These are phyloP conservation scores for Kluyveromyces wickerhamii DNA, from an alignment of 805 yeast species.

Conservation along the genomic window DNA sequence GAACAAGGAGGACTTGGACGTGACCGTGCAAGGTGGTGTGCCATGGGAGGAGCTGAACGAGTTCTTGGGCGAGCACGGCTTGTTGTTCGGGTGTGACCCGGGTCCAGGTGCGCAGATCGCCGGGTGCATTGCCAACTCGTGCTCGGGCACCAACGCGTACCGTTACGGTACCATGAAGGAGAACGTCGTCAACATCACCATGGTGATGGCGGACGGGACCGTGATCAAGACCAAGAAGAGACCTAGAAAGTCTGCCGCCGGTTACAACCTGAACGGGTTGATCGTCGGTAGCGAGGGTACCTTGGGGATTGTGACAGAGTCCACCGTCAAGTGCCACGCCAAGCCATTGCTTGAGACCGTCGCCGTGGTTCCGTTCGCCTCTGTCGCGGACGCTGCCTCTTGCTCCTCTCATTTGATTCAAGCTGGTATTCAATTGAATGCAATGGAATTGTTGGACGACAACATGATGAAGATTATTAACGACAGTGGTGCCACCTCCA, in stretches of 20 bases:
- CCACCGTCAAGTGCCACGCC: constrained; percentile 61
- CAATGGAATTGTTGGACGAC: constrained; percentile 67
- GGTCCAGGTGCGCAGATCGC: constrained; percentile 79
- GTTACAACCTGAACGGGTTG: constrained; percentile 68
- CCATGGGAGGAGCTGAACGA: constrained; percentile 69
- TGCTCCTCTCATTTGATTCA: constrained; percentile 56
- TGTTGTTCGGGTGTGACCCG: constrained; percentile 68
- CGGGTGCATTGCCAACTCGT: constrained; percentile 70
- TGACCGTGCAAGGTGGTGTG: constrained; percentile 69
- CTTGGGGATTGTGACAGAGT: constrained; percentile 69
- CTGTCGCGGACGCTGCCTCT: constrained; percentile 61
- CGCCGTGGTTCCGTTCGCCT: constrained; percentile 59
- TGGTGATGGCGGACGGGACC: constrained; percentile 76
- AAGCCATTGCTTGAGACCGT: constrained; percentile 60
- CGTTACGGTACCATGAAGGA: constrained; percentile 78
- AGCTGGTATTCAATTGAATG: constrained; percentile 59
- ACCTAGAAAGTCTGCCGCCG: constrained; percentile 73
- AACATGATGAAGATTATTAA: constrained; percentile 63
- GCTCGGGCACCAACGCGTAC: constrained; percentile 76
- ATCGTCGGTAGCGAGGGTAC: constrained; percentile 78
- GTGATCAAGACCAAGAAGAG: constrained; percentile 64
- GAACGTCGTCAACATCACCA: constrained; percentile 58
- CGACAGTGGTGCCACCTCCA: constrained; percentile 42
- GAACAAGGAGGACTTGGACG: constrained; percentile 59
- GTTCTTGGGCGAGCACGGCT: constrained; percentile 38